Evolutionary conservation across 2,329 filamentous ascomycete genomes (phyloP), one percentile per base, ranked within the genome.

Genomic region (Hirsutella thompsonii): DNA sequence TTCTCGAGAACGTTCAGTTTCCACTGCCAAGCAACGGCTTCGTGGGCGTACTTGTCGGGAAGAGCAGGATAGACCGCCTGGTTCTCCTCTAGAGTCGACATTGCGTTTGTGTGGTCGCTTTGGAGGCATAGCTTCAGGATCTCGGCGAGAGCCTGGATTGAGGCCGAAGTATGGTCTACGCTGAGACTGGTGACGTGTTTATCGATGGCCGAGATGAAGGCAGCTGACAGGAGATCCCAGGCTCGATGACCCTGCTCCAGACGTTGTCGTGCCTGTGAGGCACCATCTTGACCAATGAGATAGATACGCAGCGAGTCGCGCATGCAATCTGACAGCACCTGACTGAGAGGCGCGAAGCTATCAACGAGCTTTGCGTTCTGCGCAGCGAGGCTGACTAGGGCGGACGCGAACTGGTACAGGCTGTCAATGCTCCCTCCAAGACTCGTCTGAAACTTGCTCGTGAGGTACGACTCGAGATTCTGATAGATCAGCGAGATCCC

Each of bases 1-100:
- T 76, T 81, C 50, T 76, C 77, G 39, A 84, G 65, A 2, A 81
- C 65, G 35, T 68, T 67, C 50, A 94, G 79, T 39, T 77, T 80
- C 81, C 84, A 93, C 42, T 78, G 70, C 40, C 69, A 66, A 1
- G 69, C 61, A 14, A 83, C 65, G 0, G 79, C 64, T 8, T 74
- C 70, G 1, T 64, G 52, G 1, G 64, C 63, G 42, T 61, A 60
- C 2, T 54, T 57, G 3, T 48, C 45, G 8, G 61, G 52, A 20
- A 72, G 56, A 8, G 61, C 45, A 0, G 69, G 67, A 21, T 57
- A 50, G 2, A 47, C 45, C 20, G 44, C 40, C 14, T 42, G 47
- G 41, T 62, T 53, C 14, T 51, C 44, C 20, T 49, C 42, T 9
- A 58, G 32, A 13, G 50, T 28, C 4, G 59, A 54, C 3, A 40